phyloP scores from a whole-genome alignment of 176 grass and related monocot species.

The Chloris gayana region DNA sequence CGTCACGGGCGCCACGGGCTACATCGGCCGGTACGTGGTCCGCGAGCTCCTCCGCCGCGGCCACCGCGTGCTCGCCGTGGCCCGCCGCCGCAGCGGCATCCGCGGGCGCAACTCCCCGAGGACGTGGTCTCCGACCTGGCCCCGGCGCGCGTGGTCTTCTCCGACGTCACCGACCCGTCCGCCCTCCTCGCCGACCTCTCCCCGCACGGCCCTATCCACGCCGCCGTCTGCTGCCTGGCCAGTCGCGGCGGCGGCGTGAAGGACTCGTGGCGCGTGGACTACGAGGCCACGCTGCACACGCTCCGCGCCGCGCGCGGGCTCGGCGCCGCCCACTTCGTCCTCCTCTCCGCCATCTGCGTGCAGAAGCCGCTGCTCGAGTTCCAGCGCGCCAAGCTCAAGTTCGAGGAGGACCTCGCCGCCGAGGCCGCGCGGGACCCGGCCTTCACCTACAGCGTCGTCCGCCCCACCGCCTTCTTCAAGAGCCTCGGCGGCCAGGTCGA shows the following conservation, averaged over 20 bases:
- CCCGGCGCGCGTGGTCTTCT: conserved; percentile 70
- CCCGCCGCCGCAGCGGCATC: conserved; percentile 69
- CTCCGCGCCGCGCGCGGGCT: conserved; percentile 60
- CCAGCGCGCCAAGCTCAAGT: conserved; percentile 97
- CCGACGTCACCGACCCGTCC: conserved; percentile 74
- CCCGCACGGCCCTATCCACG: conserved; percentile 52
- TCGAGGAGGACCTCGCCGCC: conserved; percentile 75
- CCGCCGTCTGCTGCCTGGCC: conserved; percentile 88
- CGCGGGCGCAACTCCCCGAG: conserved; percentile 54
- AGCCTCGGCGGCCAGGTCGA: conserved; percentile 95
- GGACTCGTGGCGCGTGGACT: conserved; percentile 92
- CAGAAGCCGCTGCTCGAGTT: conserved; percentile 97
- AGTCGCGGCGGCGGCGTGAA: conserved; percentile 78
- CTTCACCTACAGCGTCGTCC: conserved; percentile 92
- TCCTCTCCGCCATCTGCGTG: conserved; percentile 95
- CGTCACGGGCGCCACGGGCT: no score
- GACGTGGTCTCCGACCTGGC: conserved; percentile 57
- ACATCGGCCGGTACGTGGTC: conserved; percentile 47
- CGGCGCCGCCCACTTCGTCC: conserved; percentile 83
- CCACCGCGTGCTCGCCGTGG: conserved; percentile 72
- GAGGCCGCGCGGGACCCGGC: conserved; percentile 53
- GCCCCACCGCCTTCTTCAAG: conserved; percentile 98
- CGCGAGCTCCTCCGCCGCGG: conserved; percentile 75
- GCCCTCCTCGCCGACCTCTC: conserved; percentile 50
- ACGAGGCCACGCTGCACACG: conserved; percentile 71